These are phyloP conservation scores for Tolypocladium amazonense DNA, from an alignment of 2,329 filamentous ascomycete genomes.

Conservation along the genomic window DNA sequence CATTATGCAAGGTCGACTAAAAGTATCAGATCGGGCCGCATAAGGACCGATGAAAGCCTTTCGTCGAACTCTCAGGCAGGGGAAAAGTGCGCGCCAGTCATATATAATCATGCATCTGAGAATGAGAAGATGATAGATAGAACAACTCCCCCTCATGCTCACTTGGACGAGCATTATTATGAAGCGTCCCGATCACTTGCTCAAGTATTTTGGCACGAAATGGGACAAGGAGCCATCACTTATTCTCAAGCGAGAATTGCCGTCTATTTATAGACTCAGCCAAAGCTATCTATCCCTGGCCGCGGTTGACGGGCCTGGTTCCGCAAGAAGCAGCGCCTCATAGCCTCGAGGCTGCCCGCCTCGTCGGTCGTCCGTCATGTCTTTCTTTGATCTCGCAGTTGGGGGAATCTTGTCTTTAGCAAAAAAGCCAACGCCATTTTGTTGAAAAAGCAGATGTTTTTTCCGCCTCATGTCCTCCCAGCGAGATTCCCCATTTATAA, in stretches of 20 bases:
- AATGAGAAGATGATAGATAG: background rate
- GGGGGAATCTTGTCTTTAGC: constrained; percentile 24
- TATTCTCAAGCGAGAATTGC: constrained; percentile 5
- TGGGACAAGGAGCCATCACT: background rate
- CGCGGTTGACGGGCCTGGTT: constrained; percentile 33
- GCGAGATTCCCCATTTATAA: constrained; percentile 10
- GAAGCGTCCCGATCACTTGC: background rate
- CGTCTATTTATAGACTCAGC: constrained; percentile 12
- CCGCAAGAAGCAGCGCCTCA: constrained; percentile 5
- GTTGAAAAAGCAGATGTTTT: constrained; percentile 29
- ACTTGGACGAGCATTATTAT: background rate
- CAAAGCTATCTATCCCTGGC: constrained; percentile 16
- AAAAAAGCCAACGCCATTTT: constrained; percentile 27
- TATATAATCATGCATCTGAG: background rate
- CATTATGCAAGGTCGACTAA: background rate
- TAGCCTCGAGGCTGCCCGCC: background rate
- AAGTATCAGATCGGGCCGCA: background rate
- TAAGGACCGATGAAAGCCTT: background rate
- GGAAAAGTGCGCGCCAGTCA: background rate
- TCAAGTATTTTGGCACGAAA: background rate
- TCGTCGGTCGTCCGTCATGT: constrained; percentile 3
- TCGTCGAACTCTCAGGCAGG: background rate
- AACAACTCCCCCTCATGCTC: background rate
- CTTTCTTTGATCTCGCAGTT: constrained; percentile 16
- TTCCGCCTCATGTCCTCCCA: constrained; percentile 19